Percentiles rank a stretch among this genome's conserved stretches.
These are phyloP conservation scores for Leucogyrophana mollusca DNA, from an alignment of 768 basidiomycete species.

Conservation along the genomic window DNA sequence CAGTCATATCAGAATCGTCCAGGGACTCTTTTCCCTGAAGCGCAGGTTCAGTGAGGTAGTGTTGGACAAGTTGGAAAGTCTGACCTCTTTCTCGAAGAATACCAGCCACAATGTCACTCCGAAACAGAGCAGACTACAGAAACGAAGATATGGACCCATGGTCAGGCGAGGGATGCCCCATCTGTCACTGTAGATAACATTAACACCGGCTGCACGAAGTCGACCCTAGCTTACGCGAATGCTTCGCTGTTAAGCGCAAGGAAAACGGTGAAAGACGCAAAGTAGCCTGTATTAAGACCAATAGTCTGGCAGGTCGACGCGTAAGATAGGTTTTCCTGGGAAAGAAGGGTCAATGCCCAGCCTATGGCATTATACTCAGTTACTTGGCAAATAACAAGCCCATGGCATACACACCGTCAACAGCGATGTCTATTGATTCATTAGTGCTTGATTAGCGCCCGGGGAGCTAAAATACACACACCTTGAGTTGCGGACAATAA, in stretches of 20 bases:
- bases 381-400: slow-evolving; percentile 20
- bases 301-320: slow-evolving; percentile 99
- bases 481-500: slow-evolving; percentile 98
- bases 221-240: slow-evolving; percentile 61
- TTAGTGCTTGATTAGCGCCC: slow-evolving; percentile 17
- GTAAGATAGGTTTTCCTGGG: slow-evolving; percentile 91
- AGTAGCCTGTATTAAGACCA: slow-evolving; percentile 93
- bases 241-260: slow-evolving; percentile 94
- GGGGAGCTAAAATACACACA: slow-evolving; percentile 29
- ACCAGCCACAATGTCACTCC: slow-evolving; percentile 85
- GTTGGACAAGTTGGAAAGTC: slow-evolving; percentile 9
- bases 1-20: slow-evolving; percentile 84
- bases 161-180: slow-evolving; percentile 77
- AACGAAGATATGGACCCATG: slow-evolving; percentile 77
- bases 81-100: slow-evolving; percentile 86
- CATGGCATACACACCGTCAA: slow-evolving; percentile 71
- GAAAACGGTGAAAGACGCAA: slow-evolving; percentile 96
- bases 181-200: slow-evolving; percentile 45
- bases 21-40: slow-evolving; percentile 70
- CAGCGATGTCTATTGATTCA: slow-evolving; percentile 77
- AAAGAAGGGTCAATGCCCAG: slow-evolving; percentile 83
- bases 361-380: slow-evolving; percentile 41
- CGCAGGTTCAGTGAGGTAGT: slow-evolving; percentile 3
- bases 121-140: slow-evolving; percentile 83
- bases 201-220: background rate